Evolutionary conservation across 139 green algal genomes (phyloP).

Genomic region (Volvox reticuliferus): DNA sequence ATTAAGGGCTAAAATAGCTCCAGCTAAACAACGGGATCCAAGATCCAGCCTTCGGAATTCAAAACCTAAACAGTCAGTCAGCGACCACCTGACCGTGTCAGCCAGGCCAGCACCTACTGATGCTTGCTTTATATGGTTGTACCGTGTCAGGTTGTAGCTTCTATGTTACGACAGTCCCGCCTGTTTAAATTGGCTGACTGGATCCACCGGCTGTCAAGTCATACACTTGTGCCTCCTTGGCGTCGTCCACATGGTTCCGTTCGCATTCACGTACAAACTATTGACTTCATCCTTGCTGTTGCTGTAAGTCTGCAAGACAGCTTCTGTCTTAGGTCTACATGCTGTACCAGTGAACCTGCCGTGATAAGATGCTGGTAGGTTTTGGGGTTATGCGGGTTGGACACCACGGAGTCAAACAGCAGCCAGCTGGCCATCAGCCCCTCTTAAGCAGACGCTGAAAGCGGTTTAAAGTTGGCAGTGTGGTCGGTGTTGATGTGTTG

Average conservation of each 20-base stretch:
- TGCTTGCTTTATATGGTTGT: neutral
- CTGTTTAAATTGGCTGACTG: no score
- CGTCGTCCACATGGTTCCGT: constrained; percentile 64
- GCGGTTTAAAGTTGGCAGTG: neutral
- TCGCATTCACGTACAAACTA: constrained; percentile 56
- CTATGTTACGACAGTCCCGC: no score
- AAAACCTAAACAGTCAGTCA: no score
- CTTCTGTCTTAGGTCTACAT: constrained; percentile 24
- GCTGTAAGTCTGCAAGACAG: constrained; percentile 40
- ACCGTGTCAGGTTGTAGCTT: neutral
- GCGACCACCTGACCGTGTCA: no score
- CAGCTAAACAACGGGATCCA: no score
- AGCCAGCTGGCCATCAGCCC: neutral
- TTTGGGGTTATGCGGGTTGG: neutral
- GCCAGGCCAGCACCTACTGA: no score
- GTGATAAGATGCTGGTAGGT: constrained; percentile 24
- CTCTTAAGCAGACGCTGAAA: neutral
- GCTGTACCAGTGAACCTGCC: neutral
- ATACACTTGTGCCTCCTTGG: constrained; percentile 67
- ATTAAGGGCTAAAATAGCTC: no score
- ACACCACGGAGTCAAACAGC: neutral
- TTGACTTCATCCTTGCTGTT: constrained; percentile 68
- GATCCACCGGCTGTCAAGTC: constrained; percentile 45
- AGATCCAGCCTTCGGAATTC: no score
- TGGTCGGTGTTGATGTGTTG: neutral